phyloP scores from a whole-genome alignment of 495 filamentous ascomycete species.

The Tuber umbilicatum region DNA sequence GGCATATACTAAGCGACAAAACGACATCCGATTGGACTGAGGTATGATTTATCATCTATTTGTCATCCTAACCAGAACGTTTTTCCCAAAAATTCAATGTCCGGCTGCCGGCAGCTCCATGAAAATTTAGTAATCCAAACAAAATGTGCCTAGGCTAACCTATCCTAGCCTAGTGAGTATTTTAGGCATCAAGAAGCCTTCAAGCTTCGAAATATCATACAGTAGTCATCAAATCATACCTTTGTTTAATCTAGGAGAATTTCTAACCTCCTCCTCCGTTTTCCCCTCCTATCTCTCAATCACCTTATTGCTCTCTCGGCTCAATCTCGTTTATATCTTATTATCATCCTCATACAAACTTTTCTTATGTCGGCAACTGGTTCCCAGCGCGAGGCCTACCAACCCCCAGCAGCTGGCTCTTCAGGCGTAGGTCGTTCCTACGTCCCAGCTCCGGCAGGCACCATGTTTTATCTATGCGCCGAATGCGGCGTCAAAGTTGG shows the following conservation, averaged over 20 bases:
- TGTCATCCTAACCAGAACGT: neutral
- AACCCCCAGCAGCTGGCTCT: conserved; percentile 48
- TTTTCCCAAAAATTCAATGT: neutral
- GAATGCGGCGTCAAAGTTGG: conserved; percentile 80
- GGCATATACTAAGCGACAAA: neutral
- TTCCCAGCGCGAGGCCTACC: conserved; percentile 53
- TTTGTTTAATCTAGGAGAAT: neutral
- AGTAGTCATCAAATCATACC: neutral
- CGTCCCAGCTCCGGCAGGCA: conserved; percentile 36
- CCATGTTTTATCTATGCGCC: conserved; percentile 83
- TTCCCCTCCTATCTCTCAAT: neutral
- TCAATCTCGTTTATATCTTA: neutral
- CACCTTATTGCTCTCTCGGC: neutral
- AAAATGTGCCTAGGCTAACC: neutral
- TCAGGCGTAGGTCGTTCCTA: conserved; percentile 37
- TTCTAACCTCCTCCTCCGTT: neutral
- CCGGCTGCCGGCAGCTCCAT: neutral
- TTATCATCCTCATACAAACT: neutral
- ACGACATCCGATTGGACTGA: neutral
- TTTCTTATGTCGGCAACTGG: conserved; percentile 1
- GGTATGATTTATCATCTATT: neutral
- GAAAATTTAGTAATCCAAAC: neutral
- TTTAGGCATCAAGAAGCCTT: neutral
- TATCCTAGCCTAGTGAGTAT: neutral
- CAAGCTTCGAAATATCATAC: neutral